Base-by-base conservation (phyloP, 169 alveolate species). In the Haemoproteus tartakovskyi region DNA sequence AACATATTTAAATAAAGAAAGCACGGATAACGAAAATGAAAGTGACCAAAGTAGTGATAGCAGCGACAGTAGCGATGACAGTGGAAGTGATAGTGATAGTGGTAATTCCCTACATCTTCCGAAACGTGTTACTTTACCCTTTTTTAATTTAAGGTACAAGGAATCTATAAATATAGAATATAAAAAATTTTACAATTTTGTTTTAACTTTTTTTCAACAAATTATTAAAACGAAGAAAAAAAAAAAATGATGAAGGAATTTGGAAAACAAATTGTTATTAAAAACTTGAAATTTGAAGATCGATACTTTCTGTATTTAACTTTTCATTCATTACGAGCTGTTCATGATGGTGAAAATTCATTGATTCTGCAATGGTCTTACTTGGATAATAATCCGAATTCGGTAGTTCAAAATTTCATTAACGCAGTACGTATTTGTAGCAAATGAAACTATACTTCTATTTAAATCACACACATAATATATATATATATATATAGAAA, bases 141-240 rank as follows among this genome's bases (percentile, higher is more conserved):
- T 74, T 16, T 18, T 74, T 6, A 74, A 74, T 38, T 47, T 74
- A 61, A 46, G 84, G 21, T 74, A 45, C 24, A 74, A 48, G 29
- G 84, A 74, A 57, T 33, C 12, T 38, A 57, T 74, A 24, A 57
- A 9, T 29, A 57, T 74, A 43, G 22, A 26, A 4, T 74, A 74
- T 46, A 45, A 74, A 36, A 2, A 21, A 3, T 74, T 74, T 46
- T 74, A 74, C 62, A 74, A 74, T 46, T 74, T 74, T 40, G 84
- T 57, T 43, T 29, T 74, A 43, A 45, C 84, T n/a, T 74, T 74
- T 74, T 74, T 74, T 46, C 60, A 74, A 74, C 78, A 74, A 74
- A 74, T 54, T 57, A 22, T 74, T 37, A 60, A 74, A 16, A 19
- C 40, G 12, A 47, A 74, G 21, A 74, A 74, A 57, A 54, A 60